Conservation (phyloP, 2,329 filamentous ascomycete genomes). For the Aspergillus tamarii region DNA sequence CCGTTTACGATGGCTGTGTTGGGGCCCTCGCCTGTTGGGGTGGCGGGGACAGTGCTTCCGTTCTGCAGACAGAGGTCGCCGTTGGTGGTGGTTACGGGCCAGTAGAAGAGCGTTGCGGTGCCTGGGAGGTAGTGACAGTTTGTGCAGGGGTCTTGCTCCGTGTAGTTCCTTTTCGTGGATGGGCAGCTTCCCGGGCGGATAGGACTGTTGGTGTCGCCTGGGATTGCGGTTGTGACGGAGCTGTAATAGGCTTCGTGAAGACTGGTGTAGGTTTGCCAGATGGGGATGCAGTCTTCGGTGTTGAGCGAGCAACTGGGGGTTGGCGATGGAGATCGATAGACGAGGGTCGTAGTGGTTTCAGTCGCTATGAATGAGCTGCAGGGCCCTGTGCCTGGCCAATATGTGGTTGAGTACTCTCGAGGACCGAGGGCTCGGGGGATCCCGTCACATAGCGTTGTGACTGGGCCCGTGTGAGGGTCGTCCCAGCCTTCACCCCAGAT, state of each 20-base stretch:
- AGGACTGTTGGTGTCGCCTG: conserved; percentile 26
- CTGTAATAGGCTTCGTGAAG: conserved; percentile 13
- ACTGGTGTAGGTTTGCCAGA: conserved; percentile 25
- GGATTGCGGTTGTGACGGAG: conserved; percentile 9
- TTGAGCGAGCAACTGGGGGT: conserved; percentile 20
- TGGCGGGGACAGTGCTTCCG: conserved; percentile 23
- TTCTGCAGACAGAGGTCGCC: conserved; percentile 26
- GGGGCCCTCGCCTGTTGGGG: conserved; percentile 16
- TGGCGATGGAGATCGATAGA: conserved; percentile 18
- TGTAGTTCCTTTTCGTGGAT: conserved; percentile 16
- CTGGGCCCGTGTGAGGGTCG: conserved; percentile 23
- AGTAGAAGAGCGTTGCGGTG: conserved; percentile 29
- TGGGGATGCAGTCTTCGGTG: conserved; percentile 23
- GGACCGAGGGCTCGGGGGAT: conserved; percentile 24
- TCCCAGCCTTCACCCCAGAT: conserved; percentile 14
- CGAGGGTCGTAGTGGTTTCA: background rate
- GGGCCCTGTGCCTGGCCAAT: conserved; percentile 24
- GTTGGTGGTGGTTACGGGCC: conserved; percentile 24
- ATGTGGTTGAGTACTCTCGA: conserved; percentile 19
- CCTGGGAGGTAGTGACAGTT: conserved; percentile 26
- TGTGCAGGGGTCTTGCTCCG: conserved; percentile 22
- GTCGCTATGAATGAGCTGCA: conserved; percentile 16
- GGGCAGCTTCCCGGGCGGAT: conserved; percentile 21
- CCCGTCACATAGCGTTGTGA: conserved; percentile 28
- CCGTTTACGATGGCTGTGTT: conserved; percentile 27